Evolutionary conservation across 768 basidiomycete genomes (phyloP).

Genomic region (Phaffia tasmanica): DNA sequence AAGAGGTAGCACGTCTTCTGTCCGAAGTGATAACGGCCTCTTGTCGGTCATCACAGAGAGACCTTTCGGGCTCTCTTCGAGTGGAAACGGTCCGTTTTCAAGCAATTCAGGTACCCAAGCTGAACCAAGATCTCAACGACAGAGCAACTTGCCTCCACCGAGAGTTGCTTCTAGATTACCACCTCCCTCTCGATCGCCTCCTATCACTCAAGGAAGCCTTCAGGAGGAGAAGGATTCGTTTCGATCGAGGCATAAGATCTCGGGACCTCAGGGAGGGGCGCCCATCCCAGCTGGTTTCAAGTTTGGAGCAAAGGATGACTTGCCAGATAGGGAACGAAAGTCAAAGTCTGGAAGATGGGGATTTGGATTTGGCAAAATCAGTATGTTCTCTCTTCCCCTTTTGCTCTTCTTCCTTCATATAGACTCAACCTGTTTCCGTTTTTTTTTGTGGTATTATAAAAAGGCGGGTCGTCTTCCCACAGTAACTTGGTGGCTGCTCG

Average conservation of each 20-base stretch:
- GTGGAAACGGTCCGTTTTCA: no score
- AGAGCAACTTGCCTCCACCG: conserved; percentile 11
- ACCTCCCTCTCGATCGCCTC: no score
- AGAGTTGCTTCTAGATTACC: no score
- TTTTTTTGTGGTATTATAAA: not conserved
- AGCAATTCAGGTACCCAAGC: no score
- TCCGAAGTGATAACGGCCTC: no score
- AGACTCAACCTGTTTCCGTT: not conserved
- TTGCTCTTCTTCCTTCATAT: conserved; percentile 8
- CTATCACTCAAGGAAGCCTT: no score
- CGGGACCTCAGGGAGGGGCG: conserved; percentile 70
- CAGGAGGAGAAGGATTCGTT: not conserved
- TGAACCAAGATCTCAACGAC: not conserved
- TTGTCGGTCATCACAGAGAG: no score
- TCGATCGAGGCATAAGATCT: conserved; percentile 52
- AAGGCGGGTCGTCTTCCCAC: conserved; percentile 5
- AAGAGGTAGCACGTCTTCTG: no score
- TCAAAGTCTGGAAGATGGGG: conserved; percentile 63
- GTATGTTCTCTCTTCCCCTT: conserved; percentile 17
- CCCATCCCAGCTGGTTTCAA: conserved; percentile 82
- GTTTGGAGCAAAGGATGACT: conserved; percentile 61
- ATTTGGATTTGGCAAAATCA: conserved; percentile 70
- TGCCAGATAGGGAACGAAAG: conserved; percentile 54
- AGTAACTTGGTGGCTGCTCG: conserved; percentile 35
- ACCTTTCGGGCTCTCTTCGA: no score